Conservation (phyloP, 306 rosid genomes). For the Canavalia ensiformis region DNA sequence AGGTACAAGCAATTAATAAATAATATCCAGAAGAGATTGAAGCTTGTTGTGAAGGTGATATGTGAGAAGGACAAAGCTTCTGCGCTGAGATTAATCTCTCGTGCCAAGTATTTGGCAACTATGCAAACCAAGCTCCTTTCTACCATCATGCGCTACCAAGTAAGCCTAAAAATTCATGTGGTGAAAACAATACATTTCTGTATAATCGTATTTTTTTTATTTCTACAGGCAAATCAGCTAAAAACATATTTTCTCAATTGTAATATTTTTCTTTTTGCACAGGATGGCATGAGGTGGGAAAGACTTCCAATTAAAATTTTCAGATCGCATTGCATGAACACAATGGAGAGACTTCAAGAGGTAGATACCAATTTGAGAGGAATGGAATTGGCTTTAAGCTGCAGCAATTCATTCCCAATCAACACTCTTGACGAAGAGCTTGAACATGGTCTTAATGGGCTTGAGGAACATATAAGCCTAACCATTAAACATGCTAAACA, state of each 20-base stretch:
- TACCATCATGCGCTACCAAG: conserved; percentile 51
- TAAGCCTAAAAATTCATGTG: conserved; percentile 41
- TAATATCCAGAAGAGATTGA: conserved; percentile 62
- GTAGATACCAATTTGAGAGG: conserved; percentile 60
- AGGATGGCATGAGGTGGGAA: conserved; percentile 81
- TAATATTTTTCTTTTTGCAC: neutral
- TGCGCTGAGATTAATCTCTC: conserved; percentile 56
- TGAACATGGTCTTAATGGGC: conserved; percentile 51
- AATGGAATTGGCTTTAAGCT: conserved; percentile 66
- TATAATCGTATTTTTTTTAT: too few relatives aligned
- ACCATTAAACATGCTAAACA: conserved; percentile 46
- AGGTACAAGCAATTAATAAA: conserved; percentile 52
- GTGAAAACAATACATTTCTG: neutral
- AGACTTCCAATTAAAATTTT: conserved; percentile 50
- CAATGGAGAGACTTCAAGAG: conserved; percentile 52
- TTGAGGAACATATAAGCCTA: conserved; percentile 54
- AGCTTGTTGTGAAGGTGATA: conserved; percentile 55
- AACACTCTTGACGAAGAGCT: conserved; percentile 45
- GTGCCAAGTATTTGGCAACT: conserved; percentile 51
- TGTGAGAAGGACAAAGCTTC: conserved; percentile 54
- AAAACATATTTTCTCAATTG: too few relatives aligned
- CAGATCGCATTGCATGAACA: conserved; percentile 24
- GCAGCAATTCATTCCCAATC: conserved; percentile 58
- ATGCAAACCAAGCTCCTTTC: conserved; percentile 53
- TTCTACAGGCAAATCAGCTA: too few relatives aligned